A percentile compares a stretch with the other conserved stretches of the same genome.
Evolutionary conservation across 2,329 filamentous ascomycete species (phyloP).

Genomic region (Fonsecaea nubica): DNA sequence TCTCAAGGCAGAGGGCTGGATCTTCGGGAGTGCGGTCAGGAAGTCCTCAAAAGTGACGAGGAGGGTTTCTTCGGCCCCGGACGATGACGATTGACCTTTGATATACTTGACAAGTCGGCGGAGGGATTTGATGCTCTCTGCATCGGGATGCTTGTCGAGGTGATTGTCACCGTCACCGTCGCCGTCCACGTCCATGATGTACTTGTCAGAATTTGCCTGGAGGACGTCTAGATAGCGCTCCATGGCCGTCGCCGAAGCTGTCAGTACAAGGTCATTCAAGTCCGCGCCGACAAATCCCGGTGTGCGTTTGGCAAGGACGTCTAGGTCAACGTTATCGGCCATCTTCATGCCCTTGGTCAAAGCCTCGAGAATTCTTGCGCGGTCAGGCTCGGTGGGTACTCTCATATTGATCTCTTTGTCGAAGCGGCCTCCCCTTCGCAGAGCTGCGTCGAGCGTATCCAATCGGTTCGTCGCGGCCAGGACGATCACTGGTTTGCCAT

Average conservation of each 20-base stretch:
- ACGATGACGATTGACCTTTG: slow-evolving; percentile 9
- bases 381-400: slow-evolving; percentile 78
- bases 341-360: slow-evolving; percentile 71
- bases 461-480: slow-evolving; percentile 89
- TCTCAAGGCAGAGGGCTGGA: slow-evolving; percentile 82
- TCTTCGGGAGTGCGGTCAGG: slow-evolving; percentile 72
- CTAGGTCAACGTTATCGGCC: slow-evolving; percentile 74
- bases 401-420: slow-evolving; percentile 85
- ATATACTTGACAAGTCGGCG: slow-evolving; percentile 33
- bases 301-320: slow-evolving; percentile 77
- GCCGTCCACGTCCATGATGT: slow-evolving; percentile 62
- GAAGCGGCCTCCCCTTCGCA: slow-evolving; percentile 77
- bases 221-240: slow-evolving; percentile 64
- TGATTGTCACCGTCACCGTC: slow-evolving; percentile 50
- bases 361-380: slow-evolving; percentile 78
- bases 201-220: slow-evolving; percentile 49
- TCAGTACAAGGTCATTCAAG: slow-evolving; percentile 73
- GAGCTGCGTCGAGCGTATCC: slow-evolving; percentile 80
- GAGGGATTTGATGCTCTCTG: slow-evolving; percentile 29
- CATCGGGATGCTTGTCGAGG: slow-evolving; percentile 30
- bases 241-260: slow-evolving; percentile 70
- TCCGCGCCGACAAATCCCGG: slow-evolving; percentile 94
- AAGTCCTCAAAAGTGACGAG: slow-evolving; percentile 73
- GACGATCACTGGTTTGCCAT: slow-evolving; percentile 81
- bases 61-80: slow-evolving; percentile 49